These are phyloP conservation scores for Diutina catenulata DNA, from an alignment of 1,139 yeast genomes.

Conservation along the genomic window DNA sequence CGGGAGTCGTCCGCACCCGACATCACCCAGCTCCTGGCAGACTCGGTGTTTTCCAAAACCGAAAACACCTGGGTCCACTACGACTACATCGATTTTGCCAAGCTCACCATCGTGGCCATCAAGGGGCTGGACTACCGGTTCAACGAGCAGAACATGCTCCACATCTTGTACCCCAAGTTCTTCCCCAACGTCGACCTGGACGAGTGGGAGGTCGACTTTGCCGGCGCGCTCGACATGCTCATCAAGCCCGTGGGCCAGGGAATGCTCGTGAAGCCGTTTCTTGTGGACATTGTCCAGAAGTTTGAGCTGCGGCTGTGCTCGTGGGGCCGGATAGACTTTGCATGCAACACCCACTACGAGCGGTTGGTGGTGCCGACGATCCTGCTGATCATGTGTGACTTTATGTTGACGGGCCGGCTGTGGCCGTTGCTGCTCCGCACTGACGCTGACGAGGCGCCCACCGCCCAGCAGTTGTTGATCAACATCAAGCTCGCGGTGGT, in stretches of 20 bases:
- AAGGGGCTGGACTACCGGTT: conserved; percentile 28
- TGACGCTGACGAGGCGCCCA: background rate
- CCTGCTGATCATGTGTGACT: background rate
- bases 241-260: too few species aligned
- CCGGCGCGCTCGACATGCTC: background rate
- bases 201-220: conserved; percentile 18
- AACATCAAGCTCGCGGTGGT: background rate
- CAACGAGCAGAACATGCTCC: conserved; percentile 33
- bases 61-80: conserved; percentile 25
- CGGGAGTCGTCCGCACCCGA: background rate
- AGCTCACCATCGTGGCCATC: conserved; percentile 29
- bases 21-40: background rate
- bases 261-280: too few species aligned
- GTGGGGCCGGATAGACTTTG: too few species aligned
- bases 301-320: too few species aligned
- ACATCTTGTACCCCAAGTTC: conserved; percentile 35
- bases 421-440: background rate
- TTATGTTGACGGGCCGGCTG: background rate
- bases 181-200: conserved; percentile 35
- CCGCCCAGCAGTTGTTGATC: background rate
- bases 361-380: background rate
- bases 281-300: too few species aligned
- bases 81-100: conserved; percentile 25
- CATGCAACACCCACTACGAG: background rate
- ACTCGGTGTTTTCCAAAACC: conserved; percentile 13